Evolutionary conservation across 371 early-diverging fungal genomes (phyloP).

Genomic region (Apophysomyces sp.): DNA sequence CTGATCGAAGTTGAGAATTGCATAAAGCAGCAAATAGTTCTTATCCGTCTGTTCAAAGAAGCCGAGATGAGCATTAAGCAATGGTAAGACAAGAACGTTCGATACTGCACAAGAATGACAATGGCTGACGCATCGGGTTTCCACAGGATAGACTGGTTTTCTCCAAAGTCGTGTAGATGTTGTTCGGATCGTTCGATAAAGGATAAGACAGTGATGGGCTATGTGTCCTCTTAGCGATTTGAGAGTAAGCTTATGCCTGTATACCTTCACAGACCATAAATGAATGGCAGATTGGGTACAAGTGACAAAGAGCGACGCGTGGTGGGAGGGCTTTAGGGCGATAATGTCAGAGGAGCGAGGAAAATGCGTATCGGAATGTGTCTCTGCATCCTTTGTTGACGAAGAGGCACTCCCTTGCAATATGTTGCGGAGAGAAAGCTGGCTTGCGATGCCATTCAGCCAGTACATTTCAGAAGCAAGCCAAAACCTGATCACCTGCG

Average conservation of each 20-base stretch:
- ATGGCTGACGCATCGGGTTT: conserved; percentile 44
- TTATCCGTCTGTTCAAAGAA: conserved; percentile 32
- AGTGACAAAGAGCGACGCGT: conserved; percentile 49
- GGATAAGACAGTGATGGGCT: conserved; percentile 46
- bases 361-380: conserved; percentile 8
- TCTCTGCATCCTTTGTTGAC: conserved; percentile 9
- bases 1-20: conserved; percentile 43
- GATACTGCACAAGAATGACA: conserved; percentile 36
- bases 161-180: conserved; percentile 49
- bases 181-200: conserved; percentile 48
- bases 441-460: conserved; percentile 50
- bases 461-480: conserved; percentile 40
- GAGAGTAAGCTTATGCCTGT: neutral
- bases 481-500: neutral
- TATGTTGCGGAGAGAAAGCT: conserved; percentile 28
- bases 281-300: conserved; percentile 36
- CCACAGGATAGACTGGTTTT: conserved; percentile 42
- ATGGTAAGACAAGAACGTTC: neutral
- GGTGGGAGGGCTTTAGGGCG: conserved; percentile 28
- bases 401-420: conserved; percentile 12
- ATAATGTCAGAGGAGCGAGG: conserved; percentile 27
- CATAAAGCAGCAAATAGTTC: conserved; percentile 45
- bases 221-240: neutral
- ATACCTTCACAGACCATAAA: conserved; percentile 55
- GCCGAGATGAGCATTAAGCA: neutral